A percentile compares a stretch with the other conserved stretches of the same genome.
phyloP scores from a whole-genome alignment of 2,329 filamentous ascomycete genomes.

The Fusarium brevicatenulatum region DNA sequence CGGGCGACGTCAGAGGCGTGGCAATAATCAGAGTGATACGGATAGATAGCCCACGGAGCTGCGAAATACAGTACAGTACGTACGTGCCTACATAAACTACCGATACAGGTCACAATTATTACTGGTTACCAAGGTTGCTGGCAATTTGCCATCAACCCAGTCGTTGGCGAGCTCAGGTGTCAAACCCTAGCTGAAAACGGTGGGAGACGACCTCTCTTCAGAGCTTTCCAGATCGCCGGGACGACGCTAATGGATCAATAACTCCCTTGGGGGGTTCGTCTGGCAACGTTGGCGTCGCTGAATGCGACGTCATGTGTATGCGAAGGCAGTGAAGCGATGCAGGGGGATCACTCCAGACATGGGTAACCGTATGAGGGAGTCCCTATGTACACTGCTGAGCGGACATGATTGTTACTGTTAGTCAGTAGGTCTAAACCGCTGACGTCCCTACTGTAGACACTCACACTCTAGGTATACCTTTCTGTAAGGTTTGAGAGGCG shows the following conservation, averaged over 20 bases:
- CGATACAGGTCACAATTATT: background rate
- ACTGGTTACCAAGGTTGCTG: slow-evolving; percentile 12
- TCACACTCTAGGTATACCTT: background rate
- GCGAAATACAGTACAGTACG: background rate
- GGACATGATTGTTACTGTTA: background rate
- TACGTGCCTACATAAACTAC: too few species aligned
- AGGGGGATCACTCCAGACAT: slow-evolving; percentile 2
- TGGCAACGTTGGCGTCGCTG: slow-evolving; percentile 29
- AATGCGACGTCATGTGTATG: slow-evolving; percentile 29
- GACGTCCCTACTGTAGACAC: background rate
- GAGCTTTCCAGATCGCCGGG: slow-evolving; percentile 44
- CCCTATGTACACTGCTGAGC: background rate
- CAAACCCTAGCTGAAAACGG: slow-evolving; percentile 30
- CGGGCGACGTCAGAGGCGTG: slow-evolving; percentile 37
- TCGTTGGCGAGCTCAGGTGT: slow-evolving; percentile 10
- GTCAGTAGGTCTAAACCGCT: background rate
- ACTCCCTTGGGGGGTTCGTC: background rate
- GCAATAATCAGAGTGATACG: slow-evolving; percentile 4
- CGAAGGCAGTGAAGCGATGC: slow-evolving; percentile 17
- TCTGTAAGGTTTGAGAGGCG: background rate
- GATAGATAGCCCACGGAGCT: background rate
- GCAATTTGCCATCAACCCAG: slow-evolving; percentile 23
- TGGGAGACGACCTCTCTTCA: slow-evolving; percentile 29
- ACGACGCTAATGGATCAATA: slow-evolving; percentile 41
- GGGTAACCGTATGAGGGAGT: background rate